phyloP scores from a whole-genome alignment of 345 rosid species.

The Moricandia moricandioides region DNA sequence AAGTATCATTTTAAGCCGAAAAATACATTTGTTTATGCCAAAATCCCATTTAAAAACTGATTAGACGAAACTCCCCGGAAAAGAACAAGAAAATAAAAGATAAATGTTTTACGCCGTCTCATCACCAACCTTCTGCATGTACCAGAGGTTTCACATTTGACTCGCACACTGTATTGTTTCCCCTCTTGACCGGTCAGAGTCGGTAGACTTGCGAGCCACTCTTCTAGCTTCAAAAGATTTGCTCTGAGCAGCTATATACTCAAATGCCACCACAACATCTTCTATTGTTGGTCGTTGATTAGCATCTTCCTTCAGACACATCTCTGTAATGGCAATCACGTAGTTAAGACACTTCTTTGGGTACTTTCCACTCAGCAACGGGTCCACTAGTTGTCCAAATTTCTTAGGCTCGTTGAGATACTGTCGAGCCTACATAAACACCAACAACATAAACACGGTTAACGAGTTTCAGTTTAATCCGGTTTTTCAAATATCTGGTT shows the following conservation, averaged over 20 bases:
- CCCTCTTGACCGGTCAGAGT: neutral
- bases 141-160: conserved; percentile 20
- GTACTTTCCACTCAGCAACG: conserved; percentile 60
- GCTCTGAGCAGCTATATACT: conserved; percentile 57
- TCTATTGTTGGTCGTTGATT: conserved; percentile 67
- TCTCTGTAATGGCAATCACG: conserved; percentile 74
- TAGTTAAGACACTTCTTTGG: conserved; percentile 78
- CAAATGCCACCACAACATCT: conserved; percentile 84
- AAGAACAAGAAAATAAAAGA: neutral
- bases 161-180: conserved; percentile 10
- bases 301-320: conserved; percentile 93
- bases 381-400: conserved; percentile 64
- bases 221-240: conserved; percentile 25
- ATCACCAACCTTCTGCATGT: conserved; percentile 18
- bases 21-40: neutral
- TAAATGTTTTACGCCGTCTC: neutral
- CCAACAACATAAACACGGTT: neutral
- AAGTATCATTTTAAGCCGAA: neutral
- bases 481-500: neutral
- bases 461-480: neutral
- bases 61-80: conserved; percentile 1
- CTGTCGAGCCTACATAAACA: conserved; percentile 55
- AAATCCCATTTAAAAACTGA: conserved; percentile 5
- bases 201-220: conserved; percentile 29
- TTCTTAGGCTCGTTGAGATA: conserved; percentile 67